Base-by-base conservation (phyloP, 2,329 filamentous ascomycete genomes). In the Epichloe sp. region DNA sequence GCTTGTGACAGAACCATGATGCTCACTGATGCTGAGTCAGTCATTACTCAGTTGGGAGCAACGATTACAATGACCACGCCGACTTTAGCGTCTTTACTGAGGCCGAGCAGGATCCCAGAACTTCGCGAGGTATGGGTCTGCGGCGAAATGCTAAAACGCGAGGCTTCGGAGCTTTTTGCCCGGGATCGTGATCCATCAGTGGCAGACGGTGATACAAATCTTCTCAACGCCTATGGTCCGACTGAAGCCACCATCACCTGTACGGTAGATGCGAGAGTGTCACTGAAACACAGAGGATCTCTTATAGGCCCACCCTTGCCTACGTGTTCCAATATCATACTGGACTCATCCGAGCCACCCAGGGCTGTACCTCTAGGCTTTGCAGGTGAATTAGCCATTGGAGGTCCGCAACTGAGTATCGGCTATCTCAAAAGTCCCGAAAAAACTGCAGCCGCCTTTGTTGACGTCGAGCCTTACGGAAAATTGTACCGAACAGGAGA, bases 301-400 rank as follows among this genome's bases (percentile, higher is more conserved):
- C 61, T 70, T 19, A 65, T 70, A 41, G 67, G 67, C 14, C 52
- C 60, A 31, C 58, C 66, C 2, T 55, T 70, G 3, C 55, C 63
- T 2, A 69, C 66, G 7, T 68, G 64, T 44, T 59, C 62, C 10
- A 60, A 62, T 47, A 55, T 67, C 31, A 59, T 68, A 21, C 52
- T 65, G 3, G 44, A 48, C 11, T 17, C 11, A 5, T 23, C 38
- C 10, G 36, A n/a, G 12, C 37, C 47, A 17, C 31, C 80, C 21
- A 62, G 72, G 0, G 60, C 80, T 3, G 67, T 88, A 0, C 85
- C 85, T 0, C 65, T 75, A n/a, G 86, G 87, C 8, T 80, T 77
- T 36, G 68, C 85, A 23, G 88, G 88, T 7, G 86, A 93, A 64
- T 71, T 91, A 5, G 89, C 84, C 59, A 88, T 91, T 62, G 86